Evolutionary conservation across 805 yeast genomes (phyloP).

Genomic region (Tetrapisispora arboricola): DNA sequence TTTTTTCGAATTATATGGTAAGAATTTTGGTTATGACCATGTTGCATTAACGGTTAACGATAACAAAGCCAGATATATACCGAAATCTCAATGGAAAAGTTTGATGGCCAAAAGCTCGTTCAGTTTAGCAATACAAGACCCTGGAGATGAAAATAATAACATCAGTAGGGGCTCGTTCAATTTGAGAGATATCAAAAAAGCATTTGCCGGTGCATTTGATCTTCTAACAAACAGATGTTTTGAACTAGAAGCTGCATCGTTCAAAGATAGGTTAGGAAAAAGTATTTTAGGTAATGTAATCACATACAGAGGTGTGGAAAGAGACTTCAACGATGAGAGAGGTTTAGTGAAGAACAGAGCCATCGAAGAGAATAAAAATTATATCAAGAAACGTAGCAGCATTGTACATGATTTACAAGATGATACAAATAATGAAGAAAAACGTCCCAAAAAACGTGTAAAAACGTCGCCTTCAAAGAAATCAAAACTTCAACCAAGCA

Average conservation of each 20-base stretch:
- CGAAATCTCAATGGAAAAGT: constrained; percentile 45
- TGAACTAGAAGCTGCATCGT: constrained; percentile 54
- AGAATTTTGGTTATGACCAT: constrained; percentile 74
- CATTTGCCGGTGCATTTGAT: constrained; percentile 84
- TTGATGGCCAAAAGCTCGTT: constrained; percentile 35
- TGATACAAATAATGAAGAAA: constrained; percentile 13
- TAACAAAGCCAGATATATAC: constrained; percentile 49
- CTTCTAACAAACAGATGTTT: constrained; percentile 64
- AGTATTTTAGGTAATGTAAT: constrained; percentile 75
- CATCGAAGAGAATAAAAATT: constrained; percentile 26
- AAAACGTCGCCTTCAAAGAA: constrained; percentile 2
- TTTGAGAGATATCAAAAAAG: constrained; percentile 63
- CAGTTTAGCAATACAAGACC: constrained; percentile 75
- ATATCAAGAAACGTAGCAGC: constrained; percentile 18
- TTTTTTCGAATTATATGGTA: constrained; percentile 87
- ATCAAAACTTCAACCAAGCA: neutral
- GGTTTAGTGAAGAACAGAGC: constrained; percentile 54
- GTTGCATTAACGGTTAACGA: constrained; percentile 55
- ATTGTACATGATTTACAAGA: constrained; percentile 15
- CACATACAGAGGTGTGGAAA: constrained; percentile 57
- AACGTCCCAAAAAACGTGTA: constrained; percentile 12
- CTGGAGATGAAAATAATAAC: constrained; percentile 71
- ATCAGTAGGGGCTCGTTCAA: constrained; percentile 80
- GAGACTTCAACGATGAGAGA: constrained; percentile 75
- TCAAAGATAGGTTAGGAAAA: constrained; percentile 56